Evolutionary conservation across 805 yeast species (phyloP).

Genomic region (Yamadazyma endophytica): DNA sequence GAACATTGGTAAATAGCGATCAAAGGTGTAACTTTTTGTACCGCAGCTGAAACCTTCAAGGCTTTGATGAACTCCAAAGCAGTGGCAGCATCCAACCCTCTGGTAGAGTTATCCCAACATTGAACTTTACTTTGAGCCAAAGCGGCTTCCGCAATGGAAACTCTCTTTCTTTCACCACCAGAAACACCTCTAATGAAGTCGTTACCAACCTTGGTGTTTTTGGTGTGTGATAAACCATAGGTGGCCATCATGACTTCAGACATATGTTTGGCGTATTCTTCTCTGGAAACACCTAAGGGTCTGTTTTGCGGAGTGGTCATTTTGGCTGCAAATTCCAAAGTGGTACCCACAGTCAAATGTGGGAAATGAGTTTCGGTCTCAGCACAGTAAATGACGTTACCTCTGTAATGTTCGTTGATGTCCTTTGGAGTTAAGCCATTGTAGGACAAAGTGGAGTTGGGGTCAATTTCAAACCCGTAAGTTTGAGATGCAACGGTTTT

Average conservation of each 20-base stretch:
- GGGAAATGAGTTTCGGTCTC: conserved; percentile 58
- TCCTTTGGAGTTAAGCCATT: conserved; percentile 28
- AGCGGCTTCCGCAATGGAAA: conserved; percentile 72
- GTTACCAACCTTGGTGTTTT: conserved; percentile 57
- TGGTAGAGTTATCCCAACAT: conserved; percentile 70
- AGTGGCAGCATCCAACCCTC: conserved; percentile 82
- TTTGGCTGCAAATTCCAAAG: conserved; percentile 50
- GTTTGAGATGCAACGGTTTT: conserved; percentile 33
- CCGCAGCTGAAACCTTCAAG: conserved; percentile 55
- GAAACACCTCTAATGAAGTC: conserved; percentile 68
- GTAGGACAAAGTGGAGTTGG: conserved; percentile 26
- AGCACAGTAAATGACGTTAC: conserved; percentile 40
- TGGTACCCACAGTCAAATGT: conserved; percentile 49
- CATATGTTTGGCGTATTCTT: conserved; percentile 34
- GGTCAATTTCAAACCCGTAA: conserved; percentile 30
- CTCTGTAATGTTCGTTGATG: conserved; percentile 23
- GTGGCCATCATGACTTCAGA: conserved; percentile 40
- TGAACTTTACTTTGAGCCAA: conserved; percentile 55
- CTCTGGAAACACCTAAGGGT: conserved; percentile 26
- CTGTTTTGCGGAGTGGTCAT: conserved; percentile 42
- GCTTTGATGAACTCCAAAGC: conserved; percentile 71
- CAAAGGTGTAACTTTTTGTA: conserved; percentile 48
- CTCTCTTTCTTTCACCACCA: conserved; percentile 81
- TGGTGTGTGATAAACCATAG: conserved; percentile 49
- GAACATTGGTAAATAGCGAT: conserved; percentile 55